A percentile compares a stretch with the other conserved stretches of the same genome.
Conservation (phyloP, 768 basidiomycete species). For the Suillus sp. region DNA sequence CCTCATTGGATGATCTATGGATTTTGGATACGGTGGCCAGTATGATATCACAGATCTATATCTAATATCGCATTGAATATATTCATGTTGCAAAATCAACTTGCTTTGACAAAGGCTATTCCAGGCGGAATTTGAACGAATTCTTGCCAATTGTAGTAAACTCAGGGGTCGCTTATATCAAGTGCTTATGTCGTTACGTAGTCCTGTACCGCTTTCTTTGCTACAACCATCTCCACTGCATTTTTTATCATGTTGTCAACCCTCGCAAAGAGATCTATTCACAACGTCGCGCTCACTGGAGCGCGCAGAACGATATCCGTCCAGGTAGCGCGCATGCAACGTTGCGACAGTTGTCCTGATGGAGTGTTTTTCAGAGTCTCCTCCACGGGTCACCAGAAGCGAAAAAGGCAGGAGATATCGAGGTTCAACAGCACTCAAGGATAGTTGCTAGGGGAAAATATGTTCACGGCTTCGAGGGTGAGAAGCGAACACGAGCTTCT, state of each 20-base stretch:
- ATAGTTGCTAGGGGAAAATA: slow-evolving; percentile 94
- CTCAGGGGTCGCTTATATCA: slow-evolving; percentile 6
- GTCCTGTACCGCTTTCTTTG: background rate
- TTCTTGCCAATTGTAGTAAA: background rate
- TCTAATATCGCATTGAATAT: background rate
- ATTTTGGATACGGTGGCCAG: slow-evolving; percentile 38
- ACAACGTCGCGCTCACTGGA: slow-evolving; percentile 21
- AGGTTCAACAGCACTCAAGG: slow-evolving; percentile 80
- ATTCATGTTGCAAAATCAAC: background rate
- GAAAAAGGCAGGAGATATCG: slow-evolving; percentile 76
- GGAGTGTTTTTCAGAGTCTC: slow-evolving; percentile 56
- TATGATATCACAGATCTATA: background rate
- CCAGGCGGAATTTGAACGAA: background rate
- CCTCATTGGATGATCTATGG: slow-evolving; percentile 42
- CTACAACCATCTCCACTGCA: background rate
- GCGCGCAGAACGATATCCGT: slow-evolving; percentile 59
- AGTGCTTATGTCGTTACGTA: slow-evolving; percentile 5
- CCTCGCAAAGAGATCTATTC: slow-evolving; percentile 20
- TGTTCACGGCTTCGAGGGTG: slow-evolving; percentile 87
- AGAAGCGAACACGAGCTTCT: slow-evolving; percentile 10
- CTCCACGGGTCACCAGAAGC: slow-evolving; percentile 95
- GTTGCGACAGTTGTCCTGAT: slow-evolving; percentile 30
- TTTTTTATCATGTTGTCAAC: slow-evolving; percentile 26
- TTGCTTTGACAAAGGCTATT: background rate
- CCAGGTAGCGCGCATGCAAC: slow-evolving; percentile 46